Evolutionary conservation across 2,329 filamentous ascomycete genomes (phyloP).

Genomic region (Penicillium verrucosum): DNA sequence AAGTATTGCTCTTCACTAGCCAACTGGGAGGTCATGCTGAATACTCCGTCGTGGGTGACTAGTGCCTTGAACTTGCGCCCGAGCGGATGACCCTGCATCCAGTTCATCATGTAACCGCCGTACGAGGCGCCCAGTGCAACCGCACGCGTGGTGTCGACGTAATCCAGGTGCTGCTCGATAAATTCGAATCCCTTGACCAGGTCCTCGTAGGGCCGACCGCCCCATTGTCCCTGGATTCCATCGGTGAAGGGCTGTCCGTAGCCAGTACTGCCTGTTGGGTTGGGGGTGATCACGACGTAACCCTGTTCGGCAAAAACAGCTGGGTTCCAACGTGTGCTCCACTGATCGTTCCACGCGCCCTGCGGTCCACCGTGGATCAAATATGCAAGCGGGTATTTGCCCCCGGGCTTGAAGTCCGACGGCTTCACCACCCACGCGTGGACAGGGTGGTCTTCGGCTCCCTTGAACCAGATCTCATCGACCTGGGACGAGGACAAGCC

Average conservation of each 20-base stretch:
- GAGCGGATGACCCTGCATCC: conserved; percentile 55
- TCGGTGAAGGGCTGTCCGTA: conserved; percentile 57
- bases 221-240: conserved; percentile 52
- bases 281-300: conserved; percentile 59
- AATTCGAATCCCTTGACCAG: conserved; percentile 54
- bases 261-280: conserved; percentile 57
- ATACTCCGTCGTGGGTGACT: conserved; percentile 53
- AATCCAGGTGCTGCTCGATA: conserved; percentile 50
- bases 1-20: conserved; percentile 56
- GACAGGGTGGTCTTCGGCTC: conserved; percentile 43
- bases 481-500: conserved; percentile 44
- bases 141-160: conserved; percentile 53
- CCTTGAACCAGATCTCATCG: conserved; percentile 46
- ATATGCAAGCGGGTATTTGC: conserved; percentile 55
- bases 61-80: conserved; percentile 57
- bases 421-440: conserved; percentile 50
- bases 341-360: conserved; percentile 52
- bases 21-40: conserved; percentile 45
- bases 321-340: conserved; percentile 55
- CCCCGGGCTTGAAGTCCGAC: conserved; percentile 42
- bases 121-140: conserved; percentile 54
- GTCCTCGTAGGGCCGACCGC: conserved; percentile 54
- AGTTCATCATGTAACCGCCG: conserved; percentile 61
- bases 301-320: conserved; percentile 60
- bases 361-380: conserved; percentile 55